Conservation (phyloP, 768 basidiomycete genomes). For the Fomitopsis serialis region DNA sequence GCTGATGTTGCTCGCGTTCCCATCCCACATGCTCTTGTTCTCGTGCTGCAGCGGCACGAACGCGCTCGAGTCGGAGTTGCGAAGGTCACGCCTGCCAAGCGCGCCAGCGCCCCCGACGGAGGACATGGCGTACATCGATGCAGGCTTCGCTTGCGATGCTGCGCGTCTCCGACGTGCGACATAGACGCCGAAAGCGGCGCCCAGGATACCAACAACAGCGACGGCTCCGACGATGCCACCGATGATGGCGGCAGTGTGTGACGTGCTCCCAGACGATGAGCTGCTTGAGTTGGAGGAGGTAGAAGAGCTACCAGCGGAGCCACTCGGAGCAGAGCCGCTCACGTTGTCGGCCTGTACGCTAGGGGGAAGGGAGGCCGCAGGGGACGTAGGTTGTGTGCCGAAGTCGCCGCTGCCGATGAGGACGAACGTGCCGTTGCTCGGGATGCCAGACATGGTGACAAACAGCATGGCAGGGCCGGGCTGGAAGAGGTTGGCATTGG, state of each 20-base stretch:
- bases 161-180: conserved; percentile 47
- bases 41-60: conserved; percentile 69
- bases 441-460: conserved; percentile 81
- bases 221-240: conserved; percentile 49
- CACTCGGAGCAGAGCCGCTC: conserved; percentile 24
- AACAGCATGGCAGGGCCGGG: conserved; percentile 86
- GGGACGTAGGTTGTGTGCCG: conserved; percentile 56
- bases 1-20: conserved; percentile 44
- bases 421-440: conserved; percentile 71
- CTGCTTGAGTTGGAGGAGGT: conserved; percentile 7
- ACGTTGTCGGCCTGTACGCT: conserved; percentile 38
- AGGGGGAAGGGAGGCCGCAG: conserved; percentile 41
- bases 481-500: conserved; percentile 80
- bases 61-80: conserved; percentile 60
- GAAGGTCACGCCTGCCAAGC: conserved; percentile 20
- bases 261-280: conserved; percentile 15
- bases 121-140: conserved; percentile 35
- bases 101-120: conserved; percentile 24
- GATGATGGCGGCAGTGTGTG: conserved; percentile 39
- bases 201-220: conserved; percentile 45
- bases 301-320: conserved; percentile 5
- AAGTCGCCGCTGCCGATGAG: conserved; percentile 77
- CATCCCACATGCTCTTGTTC: conserved; percentile 48
- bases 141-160: conserved; percentile 21
- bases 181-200: conserved; percentile 47